Evolutionary conservation across 768 basidiomycete genomes (phyloP).

Genomic region (Auricularia heimuer): DNA sequence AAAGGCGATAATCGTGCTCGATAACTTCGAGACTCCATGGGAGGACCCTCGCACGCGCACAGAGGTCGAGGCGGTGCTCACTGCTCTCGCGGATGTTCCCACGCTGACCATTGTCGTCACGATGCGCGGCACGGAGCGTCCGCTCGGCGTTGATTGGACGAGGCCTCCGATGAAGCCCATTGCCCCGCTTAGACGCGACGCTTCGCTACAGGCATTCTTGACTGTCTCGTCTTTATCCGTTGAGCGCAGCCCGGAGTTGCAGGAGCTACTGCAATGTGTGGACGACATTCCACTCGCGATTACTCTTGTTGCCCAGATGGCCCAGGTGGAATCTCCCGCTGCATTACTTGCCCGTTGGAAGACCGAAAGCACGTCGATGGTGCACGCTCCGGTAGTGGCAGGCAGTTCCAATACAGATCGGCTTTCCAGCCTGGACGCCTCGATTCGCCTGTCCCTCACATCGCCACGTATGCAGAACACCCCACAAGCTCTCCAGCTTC

Average conservation of each 20-base stretch:
- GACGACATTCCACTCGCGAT: conserved; percentile 26
- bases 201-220: conserved; percentile 18
- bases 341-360: conserved; percentile 6
- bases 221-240: conserved; percentile 13
- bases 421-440: conserved; percentile 13
- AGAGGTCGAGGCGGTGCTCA: conserved; percentile 19
- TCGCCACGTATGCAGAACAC: conserved; percentile 12
- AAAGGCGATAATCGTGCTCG: conserved; percentile 22
- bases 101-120: conserved; percentile 25
- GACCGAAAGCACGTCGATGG: conserved; percentile 2
- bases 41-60: conserved; percentile 15
- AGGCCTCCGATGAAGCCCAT: background rate
- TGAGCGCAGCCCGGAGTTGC: conserved; percentile 15
- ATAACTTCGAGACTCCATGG: conserved; percentile 35
- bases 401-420: background rate
- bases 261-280: conserved; percentile 15
- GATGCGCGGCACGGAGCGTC: conserved; percentile 17
- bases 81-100: conserved; percentile 15
- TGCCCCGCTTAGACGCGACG: conserved; percentile 6
- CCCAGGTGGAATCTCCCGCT: conserved; percentile 1
- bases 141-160: conserved; percentile 5
- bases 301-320: conserved; percentile 24
- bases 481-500: conserved; percentile 15
- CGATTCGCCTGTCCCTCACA: conserved; percentile 17
- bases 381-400: background rate